Percentiles rank a stretch among this genome's conserved stretches.
Conservation (phyloP, 1,284 basidiomycete genomes). For the Anthracocystis panici-leucophaei region DNA sequence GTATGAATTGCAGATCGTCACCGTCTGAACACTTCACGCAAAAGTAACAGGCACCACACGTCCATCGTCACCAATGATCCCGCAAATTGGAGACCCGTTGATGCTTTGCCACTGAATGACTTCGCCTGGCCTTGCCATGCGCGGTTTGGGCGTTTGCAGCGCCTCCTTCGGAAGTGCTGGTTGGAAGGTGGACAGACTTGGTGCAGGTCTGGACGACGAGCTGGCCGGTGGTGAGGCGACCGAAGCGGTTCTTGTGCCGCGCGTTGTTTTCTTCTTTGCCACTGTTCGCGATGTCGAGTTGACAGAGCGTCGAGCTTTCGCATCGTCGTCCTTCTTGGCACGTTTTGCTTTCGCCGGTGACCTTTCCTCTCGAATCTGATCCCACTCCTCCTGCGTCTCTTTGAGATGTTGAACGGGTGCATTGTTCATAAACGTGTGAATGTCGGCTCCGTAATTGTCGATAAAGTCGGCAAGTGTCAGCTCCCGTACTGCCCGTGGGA, state of each 20-base stretch:
- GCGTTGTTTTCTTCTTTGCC: slow-evolving; percentile 15
- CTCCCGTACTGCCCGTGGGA: slow-evolving; percentile 48
- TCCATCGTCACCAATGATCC: slow-evolving; percentile 55
- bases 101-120: slow-evolving; percentile 49
- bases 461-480: slow-evolving; percentile 45
- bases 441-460: slow-evolving; percentile 47
- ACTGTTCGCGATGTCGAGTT: slow-evolving; percentile 17
- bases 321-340: slow-evolving; percentile 23
- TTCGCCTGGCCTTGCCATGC: slow-evolving; percentile 53
- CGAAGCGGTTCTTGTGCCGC: slow-evolving; percentile 3
- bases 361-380: slow-evolving; percentile 41
- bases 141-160: slow-evolving; percentile 33
- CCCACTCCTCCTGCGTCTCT: slow-evolving; percentile 50
- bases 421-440: slow-evolving; percentile 47
- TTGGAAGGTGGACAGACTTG: slow-evolving; percentile 35
- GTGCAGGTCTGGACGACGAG: slow-evolving; percentile 31
- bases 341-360: slow-evolving; percentile 35
- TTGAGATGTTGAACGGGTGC: slow-evolving; percentile 37
- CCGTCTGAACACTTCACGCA: slow-evolving; percentile 6
- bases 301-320: slow-evolving; percentile 2
- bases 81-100: slow-evolving; percentile 56
- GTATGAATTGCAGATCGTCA: slow-evolving; percentile 5
- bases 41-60: slow-evolving; percentile 33
- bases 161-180: slow-evolving; percentile 37
- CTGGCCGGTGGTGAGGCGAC: slow-evolving; percentile 3